Percentiles rank a stretch among this genome's conserved stretches.
Conservation (phyloP, 352 stramenopile genomes). For the Bremia lactucae region DNA sequence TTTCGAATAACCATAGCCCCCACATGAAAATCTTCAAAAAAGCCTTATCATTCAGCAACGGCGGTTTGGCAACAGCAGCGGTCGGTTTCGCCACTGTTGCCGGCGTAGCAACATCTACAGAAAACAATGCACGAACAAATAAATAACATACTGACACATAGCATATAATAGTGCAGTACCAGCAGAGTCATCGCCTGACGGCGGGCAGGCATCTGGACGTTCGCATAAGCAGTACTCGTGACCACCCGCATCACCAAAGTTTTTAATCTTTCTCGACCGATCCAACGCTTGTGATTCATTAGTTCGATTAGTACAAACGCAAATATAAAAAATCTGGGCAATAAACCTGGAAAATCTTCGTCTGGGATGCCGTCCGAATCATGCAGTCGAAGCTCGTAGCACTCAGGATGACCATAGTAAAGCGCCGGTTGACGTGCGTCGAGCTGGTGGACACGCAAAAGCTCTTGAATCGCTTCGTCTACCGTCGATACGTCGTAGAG, state of each 20-base stretch:
- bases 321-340: neutral
- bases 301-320: too few species aligned
- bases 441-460: constrained; percentile 60
- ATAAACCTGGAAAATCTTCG: constrained; percentile 74
- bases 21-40: constrained; percentile 87
- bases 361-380: constrained; percentile 77
- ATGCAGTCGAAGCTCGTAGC: constrained; percentile 78
- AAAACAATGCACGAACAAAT: constrained; percentile 1
- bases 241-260: constrained; percentile 80
- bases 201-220: constrained; percentile 71
- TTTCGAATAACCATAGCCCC: constrained; percentile 1
- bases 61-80: constrained; percentile 30
- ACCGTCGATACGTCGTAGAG: constrained; percentile 81
- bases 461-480: constrained; percentile 80
- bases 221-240: constrained; percentile 85
- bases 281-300: constrained; percentile 51
- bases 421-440: constrained; percentile 48
- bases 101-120: constrained; percentile 19
- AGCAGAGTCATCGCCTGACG: constrained; percentile 36
- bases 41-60: constrained; percentile 53
- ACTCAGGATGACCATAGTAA: constrained; percentile 82
- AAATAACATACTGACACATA: neutral
- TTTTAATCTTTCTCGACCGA: constrained; percentile 83
- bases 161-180: constrained; percentile 15
- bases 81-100: constrained; percentile 15